Conservation (phyloP, 1,284 basidiomycete genomes). For the Malassezia caprae region DNA sequence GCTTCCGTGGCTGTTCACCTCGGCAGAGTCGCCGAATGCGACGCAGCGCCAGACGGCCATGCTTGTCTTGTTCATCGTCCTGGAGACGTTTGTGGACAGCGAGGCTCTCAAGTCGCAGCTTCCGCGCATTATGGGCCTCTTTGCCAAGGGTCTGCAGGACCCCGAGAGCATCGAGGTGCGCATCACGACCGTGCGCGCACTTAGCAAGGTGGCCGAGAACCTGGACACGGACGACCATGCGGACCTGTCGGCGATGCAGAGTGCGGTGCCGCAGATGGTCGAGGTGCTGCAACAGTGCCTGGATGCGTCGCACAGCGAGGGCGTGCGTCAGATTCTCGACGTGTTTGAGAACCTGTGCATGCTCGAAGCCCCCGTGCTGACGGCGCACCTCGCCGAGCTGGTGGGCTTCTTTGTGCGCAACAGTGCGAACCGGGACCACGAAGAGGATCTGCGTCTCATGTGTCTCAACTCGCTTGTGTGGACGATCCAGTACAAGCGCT, state of each 20-base stretch:
- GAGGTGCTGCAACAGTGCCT: slow-evolving; percentile 77
- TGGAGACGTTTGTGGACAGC: slow-evolving; percentile 77
- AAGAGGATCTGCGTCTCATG: slow-evolving; percentile 74
- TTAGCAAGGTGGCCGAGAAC: slow-evolving; percentile 88
- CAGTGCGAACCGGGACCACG: slow-evolving; percentile 69
- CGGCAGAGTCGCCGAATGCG: slow-evolving; percentile 61
- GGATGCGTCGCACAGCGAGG: slow-evolving; percentile 68
- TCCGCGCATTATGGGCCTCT: slow-evolving; percentile 70
- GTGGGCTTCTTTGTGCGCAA: slow-evolving; percentile 79
- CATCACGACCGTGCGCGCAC: slow-evolving; percentile 70
- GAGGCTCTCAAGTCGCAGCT: slow-evolving; percentile 66
- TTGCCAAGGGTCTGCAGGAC: slow-evolving; percentile 68
- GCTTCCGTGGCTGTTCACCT: slow-evolving; percentile 74
- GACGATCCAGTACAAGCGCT: slow-evolving; percentile 86
- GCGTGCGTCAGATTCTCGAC: slow-evolving; percentile 82
- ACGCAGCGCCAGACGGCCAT: slow-evolving; percentile 80
- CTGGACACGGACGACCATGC: slow-evolving; percentile 77
- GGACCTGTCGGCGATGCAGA: slow-evolving; percentile 85
- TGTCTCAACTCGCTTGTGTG: slow-evolving; percentile 89
- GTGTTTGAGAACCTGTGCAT: slow-evolving; percentile 87
- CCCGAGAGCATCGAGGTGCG: slow-evolving; percentile 82
- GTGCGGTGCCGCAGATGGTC: slow-evolving; percentile 78
- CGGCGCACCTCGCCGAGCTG: slow-evolving; percentile 76
- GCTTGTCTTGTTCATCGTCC: slow-evolving; percentile 80
- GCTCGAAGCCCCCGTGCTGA: slow-evolving; percentile 82